Conservation (phyloP, 495 filamentous ascomycete genomes). For the Penicillium alfredii region DNA sequence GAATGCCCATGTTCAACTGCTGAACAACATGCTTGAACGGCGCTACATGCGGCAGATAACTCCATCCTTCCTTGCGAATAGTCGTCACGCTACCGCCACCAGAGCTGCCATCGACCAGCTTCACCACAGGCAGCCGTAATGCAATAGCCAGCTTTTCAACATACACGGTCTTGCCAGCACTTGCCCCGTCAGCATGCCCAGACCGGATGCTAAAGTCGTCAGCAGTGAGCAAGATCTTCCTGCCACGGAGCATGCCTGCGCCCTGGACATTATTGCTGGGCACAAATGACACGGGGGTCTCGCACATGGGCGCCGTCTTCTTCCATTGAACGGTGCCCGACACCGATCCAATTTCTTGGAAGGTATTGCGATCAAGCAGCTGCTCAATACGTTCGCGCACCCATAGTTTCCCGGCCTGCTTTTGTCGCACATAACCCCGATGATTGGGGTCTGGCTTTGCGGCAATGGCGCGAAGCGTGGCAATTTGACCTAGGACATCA, state of each 20-base stretch:
- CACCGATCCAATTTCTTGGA: conserved; percentile 53
- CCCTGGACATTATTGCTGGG: conserved; percentile 54
- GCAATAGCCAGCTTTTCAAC: conserved; percentile 49
- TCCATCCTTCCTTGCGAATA: conserved; percentile 48
- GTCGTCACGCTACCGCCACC: conserved; percentile 58
- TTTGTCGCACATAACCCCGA: conserved; percentile 53
- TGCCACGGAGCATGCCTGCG: conserved; percentile 41
- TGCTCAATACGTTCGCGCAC: conserved; percentile 53
- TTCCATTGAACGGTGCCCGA: conserved; percentile 55
- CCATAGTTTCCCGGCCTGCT: conserved; percentile 61
- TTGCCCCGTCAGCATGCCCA: conserved; percentile 56
- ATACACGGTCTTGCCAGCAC: conserved; percentile 53
- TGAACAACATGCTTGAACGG: conserved; percentile 44
- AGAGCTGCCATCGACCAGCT: conserved; percentile 57
- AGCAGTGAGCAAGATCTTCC: conserved; percentile 53
- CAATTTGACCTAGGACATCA: conserved; percentile 51
- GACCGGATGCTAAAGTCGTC: conserved; percentile 60
- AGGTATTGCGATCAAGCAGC: conserved; percentile 48
- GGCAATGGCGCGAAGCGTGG: conserved; percentile 44
- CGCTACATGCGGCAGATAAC: conserved; percentile 51
- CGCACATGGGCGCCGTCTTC: conserved; percentile 38
- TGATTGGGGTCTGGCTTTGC: conserved; percentile 46
- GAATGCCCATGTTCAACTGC: conserved; percentile 58
- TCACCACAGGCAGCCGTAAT: conserved; percentile 51
- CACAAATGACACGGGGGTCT: conserved; percentile 44